Evolutionary conservation across 768 basidiomycete species (phyloP).

Genomic region (Leccinum rimulosum): DNA sequence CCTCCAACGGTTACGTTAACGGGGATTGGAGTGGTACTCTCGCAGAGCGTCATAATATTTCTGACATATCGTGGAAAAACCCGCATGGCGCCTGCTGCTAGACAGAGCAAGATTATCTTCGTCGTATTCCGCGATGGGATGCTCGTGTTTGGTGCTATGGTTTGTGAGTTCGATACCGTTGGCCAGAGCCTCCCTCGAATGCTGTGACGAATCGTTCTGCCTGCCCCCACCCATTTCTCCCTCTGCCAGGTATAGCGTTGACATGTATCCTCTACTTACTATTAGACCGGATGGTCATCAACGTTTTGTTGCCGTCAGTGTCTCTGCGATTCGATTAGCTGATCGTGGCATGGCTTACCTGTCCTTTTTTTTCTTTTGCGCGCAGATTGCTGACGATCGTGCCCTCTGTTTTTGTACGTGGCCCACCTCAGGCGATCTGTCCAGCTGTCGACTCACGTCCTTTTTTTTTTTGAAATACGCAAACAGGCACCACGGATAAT

Average conservation of each 20-base stretch:
- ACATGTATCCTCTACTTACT: neutral
- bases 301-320: conserved; percentile 20
- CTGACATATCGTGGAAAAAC: conserved; percentile 18
- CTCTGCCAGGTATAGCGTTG: conserved; percentile 2
- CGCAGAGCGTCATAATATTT: conserved; percentile 15
- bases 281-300: conserved; percentile 4
- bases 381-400: conserved; percentile 12
- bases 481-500: conserved; percentile 21
- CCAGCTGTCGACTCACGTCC: neutral
- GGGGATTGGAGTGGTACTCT: conserved; percentile 4
- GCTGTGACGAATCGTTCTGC: neutral
- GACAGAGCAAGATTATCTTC: conserved; percentile 13
- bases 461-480: neutral
- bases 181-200: neutral
- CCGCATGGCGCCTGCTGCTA: conserved; percentile 3
- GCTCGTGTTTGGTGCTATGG: conserved; percentile 6
- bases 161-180: conserved; percentile 10
- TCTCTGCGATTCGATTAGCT: neutral
- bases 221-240: neutral
- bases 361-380: neutral
- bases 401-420: conserved; percentile 17
- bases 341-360: neutral
- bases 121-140: conserved; percentile 18
- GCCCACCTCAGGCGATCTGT: neutral
- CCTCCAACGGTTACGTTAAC: neutral